Evolutionary conservation across 805 yeast genomes (phyloP).

Genomic region (Komagataella kurtzmanii): DNA sequence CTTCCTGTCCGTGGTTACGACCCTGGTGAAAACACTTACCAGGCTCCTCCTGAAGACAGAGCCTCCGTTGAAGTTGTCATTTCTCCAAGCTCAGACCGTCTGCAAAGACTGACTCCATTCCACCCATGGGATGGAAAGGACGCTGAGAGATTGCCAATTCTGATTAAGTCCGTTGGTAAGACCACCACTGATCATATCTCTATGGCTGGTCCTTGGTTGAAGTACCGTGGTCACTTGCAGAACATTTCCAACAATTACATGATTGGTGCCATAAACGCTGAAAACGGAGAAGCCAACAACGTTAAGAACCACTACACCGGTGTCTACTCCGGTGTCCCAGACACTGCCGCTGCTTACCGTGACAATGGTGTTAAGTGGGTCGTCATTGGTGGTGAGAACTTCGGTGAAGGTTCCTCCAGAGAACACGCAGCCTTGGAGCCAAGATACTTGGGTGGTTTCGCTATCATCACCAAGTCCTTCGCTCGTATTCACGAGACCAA

Average conservation of each 20-base stretch:
- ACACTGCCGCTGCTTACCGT: conserved; percentile 90
- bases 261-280: conserved; percentile 98
- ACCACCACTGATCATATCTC: conserved; percentile 99
- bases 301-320: conserved; percentile 88
- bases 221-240: conserved; percentile 98
- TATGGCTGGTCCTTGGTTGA: conserved; percentile 99
- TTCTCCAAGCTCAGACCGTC: conserved; percentile 88
- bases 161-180: conserved; percentile 93
- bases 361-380: conserved; percentile 90
- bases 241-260: conserved; percentile 97
- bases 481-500: conserved; percentile 99
- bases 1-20: conserved; percentile 63
- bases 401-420: conserved; percentile 99
- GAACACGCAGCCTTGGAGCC: conserved; percentile 99
- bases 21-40: conserved; percentile 70
- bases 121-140: conserved; percentile 96
- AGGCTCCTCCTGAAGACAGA: conserved; percentile 92
- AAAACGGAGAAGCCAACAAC: conserved; percentile 87
- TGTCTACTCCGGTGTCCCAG: conserved; percentile 91
- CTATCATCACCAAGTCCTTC: conserved; percentile 93
- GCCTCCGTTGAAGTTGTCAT: conserved; percentile 59
- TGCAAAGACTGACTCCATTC: conserved; percentile 90
- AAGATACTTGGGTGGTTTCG: conserved; percentile 97
- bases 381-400: conserved; percentile 96
- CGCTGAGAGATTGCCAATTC: conserved; percentile 76